Base-by-base conservation (phyloP, 23 red algal species). In the Gracilaria gracilis region DNA sequence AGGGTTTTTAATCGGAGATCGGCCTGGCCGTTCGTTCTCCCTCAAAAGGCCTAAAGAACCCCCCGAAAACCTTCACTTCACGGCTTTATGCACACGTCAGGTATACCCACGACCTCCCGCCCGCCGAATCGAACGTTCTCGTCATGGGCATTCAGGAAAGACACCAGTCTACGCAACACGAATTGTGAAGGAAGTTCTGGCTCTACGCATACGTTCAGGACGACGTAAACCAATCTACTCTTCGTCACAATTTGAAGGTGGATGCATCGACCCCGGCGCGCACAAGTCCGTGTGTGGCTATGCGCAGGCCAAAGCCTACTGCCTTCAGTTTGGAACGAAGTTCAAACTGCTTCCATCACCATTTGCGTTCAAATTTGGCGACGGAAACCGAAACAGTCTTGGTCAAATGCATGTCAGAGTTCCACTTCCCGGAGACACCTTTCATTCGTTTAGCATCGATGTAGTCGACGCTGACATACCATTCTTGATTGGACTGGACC, bases 331-430 rank as follows among this genome's bases (percentile, higher is more conserved):
- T 29, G 36, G 51, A 23, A 7, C 9, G 25, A 36, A 53, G 28
- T 81, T 81, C 78, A 21, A 57, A 21, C 78, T 81, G 4, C 42
- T 31, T 17, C 49, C 78, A 17, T 81, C 78, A 21, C 78, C 42
- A 32, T 47, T 29, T 36, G 36, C 78, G 9, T 55, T 64, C 42
- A 40, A 37, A 29, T 83, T 83, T 61, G 57, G 80, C 7, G 53
- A 81, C 37, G 48, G 78, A 5, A 28, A 44, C 35, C 35, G 80
- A 12, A 49, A 61, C 28, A 83, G 48, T 38, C 28, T 83, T 7
- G 80, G 57, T 11, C 57, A 44, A n/a, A 64, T 66, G 31, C 54
- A 67, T 42, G 15, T 34, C 28, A 31, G 80, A 6, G 15, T 83
- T 0, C 80, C 34, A 40, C 3, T 28, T 16, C 39, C 71, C 2